Conservation (phyloP, 306 rosid species). For the Vigna mungo region DNA sequence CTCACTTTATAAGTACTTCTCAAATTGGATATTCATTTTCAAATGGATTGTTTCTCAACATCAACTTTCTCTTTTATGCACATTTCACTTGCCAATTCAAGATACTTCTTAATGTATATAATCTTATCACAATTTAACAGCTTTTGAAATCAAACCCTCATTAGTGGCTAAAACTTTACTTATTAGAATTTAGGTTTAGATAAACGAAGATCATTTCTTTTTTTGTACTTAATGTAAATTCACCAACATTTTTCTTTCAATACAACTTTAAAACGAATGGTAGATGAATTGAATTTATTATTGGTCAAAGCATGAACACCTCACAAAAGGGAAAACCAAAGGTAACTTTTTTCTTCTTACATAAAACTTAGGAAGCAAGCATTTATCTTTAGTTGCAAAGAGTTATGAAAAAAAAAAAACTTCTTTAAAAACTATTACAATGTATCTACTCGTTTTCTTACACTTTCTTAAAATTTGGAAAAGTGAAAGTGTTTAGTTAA, state of each 20-base stretch:
- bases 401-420: not conserved
- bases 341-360: no score
- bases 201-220: no score
- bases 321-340: no score
- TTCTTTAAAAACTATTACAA: not conserved
- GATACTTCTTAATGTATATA: not conserved
- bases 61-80: not conserved
- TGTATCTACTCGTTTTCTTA: not conserved
- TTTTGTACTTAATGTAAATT: no score
- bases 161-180: not conserved
- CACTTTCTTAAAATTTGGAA: not conserved
- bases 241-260: no score
- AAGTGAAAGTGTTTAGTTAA: not conserved
- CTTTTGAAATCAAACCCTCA: not conserved
- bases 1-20: slow-evolving; percentile 15
- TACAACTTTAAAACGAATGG: no score
- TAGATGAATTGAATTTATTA: no score
- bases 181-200: no score
- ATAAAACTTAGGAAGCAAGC: not conserved
- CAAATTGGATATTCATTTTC: not conserved
- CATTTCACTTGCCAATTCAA: not conserved
- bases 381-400: not conserved
- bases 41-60: not conserved
- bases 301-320: no score
- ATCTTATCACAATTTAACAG: not conserved